A percentile compares a stretch with the other conserved stretches of the same genome.
These are phyloP conservation scores for Acanthamoeba healyi DNA, from an alignment of 208 protist species.

Conservation along the genomic window DNA sequence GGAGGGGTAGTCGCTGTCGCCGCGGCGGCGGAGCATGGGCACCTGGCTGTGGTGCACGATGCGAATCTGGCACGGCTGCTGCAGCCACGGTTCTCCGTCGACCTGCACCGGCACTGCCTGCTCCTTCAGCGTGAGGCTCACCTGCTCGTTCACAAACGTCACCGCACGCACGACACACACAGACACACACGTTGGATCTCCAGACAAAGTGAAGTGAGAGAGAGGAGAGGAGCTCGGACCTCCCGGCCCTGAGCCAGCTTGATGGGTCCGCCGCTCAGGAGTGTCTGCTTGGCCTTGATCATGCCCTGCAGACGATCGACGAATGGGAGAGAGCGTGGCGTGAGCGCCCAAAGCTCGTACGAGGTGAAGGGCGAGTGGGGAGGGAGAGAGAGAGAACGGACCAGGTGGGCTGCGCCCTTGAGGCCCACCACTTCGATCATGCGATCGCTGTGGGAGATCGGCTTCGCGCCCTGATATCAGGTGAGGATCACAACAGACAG, in stretches of 20 bases:
- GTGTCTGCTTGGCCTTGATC: constrained; percentile 15
- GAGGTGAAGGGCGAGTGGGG: too few relatives aligned
- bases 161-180: too few relatives aligned
- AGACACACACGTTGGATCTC: too few relatives aligned
- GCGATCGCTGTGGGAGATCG: constrained; percentile 70
- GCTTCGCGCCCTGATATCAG: not conserved
- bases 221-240: too few relatives aligned
- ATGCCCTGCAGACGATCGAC: too few relatives aligned
- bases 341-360: too few relatives aligned
- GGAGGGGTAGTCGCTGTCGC: not conserved
- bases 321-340: too few relatives aligned
- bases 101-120: constrained; percentile 76
- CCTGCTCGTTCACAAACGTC: too few relatives aligned
- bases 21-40: constrained; percentile 16
- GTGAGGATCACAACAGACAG: too few relatives aligned
- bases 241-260: constrained; percentile 18
- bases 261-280: constrained; percentile 34
- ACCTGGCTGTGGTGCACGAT: constrained; percentile 39
- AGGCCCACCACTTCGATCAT: constrained; percentile 77
- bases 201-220: too few relatives aligned
- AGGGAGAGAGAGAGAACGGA: too few relatives aligned
- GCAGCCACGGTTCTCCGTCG: constrained; percentile 85
- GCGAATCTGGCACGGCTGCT: constrained; percentile 52
- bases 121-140: not conserved
- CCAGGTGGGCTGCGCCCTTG: constrained; percentile 74